Evolutionary conservation across 2,329 filamentous ascomycete species (phyloP).

Genomic region (Dendryphion nanum): DNA sequence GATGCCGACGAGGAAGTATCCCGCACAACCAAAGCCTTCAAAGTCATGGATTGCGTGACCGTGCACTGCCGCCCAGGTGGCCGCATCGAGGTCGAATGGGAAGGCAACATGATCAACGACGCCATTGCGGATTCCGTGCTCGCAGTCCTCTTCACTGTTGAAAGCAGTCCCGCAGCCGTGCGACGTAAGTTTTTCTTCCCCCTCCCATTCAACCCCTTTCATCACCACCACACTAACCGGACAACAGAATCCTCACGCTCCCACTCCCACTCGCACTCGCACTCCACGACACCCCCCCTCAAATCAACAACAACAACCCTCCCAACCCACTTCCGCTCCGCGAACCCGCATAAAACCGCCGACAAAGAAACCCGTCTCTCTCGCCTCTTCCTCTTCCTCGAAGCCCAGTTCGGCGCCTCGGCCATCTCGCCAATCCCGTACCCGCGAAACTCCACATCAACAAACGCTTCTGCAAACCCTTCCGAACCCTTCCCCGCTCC

Average conservation of each 20-base stretch:
- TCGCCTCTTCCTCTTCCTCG: slow-evolving; percentile 90
- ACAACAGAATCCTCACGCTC: slow-evolving; percentile 20
- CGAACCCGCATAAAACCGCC: slow-evolving; percentile 72
- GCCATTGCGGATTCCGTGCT: slow-evolving; percentile 97
- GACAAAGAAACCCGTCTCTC: slow-evolving; percentile 74
- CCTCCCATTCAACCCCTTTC: slow-evolving; percentile 9
- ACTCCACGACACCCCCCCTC: slow-evolving; percentile 9
- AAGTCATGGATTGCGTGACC: slow-evolving; percentile 86
- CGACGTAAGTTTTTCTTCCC: slow-evolving; percentile 63
- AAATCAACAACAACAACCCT: slow-evolving; percentile 10
- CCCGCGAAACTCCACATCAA: slow-evolving; percentile 54
- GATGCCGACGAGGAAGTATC: slow-evolving; percentile 65
- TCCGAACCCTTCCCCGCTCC: slow-evolving; percentile 1
- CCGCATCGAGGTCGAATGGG: slow-evolving; percentile 91
- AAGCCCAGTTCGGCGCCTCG: slow-evolving; percentile 89
- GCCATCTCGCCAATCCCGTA: slow-evolving; percentile 73
- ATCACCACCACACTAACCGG: slow-evolving; percentile 3
- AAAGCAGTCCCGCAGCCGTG: slow-evolving; percentile 91
- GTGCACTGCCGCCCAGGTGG: slow-evolving; percentile 76
- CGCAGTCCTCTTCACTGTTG: slow-evolving; percentile 85
- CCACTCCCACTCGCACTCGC: slow-evolving; percentile 10
- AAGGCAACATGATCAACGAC: slow-evolving; percentile 96
- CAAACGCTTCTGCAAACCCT: slow-evolving; percentile 4
- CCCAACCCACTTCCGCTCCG: slow-evolving; percentile 32
- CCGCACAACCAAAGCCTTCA: slow-evolving; percentile 54